Base-by-base conservation (phyloP, 2,329 filamentous ascomycete species). In the Sordariomycetes sp. region DNA sequence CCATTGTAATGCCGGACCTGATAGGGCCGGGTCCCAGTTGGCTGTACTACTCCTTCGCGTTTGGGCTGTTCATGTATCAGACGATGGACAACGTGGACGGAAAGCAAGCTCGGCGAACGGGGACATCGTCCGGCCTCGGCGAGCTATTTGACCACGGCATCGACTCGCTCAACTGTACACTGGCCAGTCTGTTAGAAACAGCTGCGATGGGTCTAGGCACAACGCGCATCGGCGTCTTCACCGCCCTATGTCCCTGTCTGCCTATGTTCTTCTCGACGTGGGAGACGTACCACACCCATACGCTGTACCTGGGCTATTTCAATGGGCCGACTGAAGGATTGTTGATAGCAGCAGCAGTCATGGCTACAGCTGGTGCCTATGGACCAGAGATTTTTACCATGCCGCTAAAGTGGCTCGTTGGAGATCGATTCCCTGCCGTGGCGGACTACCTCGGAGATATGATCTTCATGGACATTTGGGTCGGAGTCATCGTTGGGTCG, bases 261-360 rank as follows among this genome's bases (percentile, higher is more conserved):
- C 86, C 92, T 39, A 98, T 98, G 92, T 98, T 94, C 69, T 95
- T 98, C 64, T 95, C 90, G 4, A 98, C 92, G 3, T 98, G 92
- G 92, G 92, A 98, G 63, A 98, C 92, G 1, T 98, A 95, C 58
- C 92, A 98, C 61, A 95, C 92, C 5, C 92, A 98, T 58, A 96
- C 92, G 0, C 68, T 98, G 6, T 98, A 94, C 58, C 77, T 98
- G 10, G 92, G 92, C 36, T 86, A 90, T 55, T 83, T 98, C 73
- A 98, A 98, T 57, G 92, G 92, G 1, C 92, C 92, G 3, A 98
- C 92, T 21, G 92, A 98, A 65, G 92, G 92, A 15, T 68, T 98
- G 21, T 79, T 96, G 34, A 80, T 98, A 42, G 92, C 88, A 18
- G 88, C 86, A 52, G 60, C 66, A 33, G 75, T 95, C 51, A 96